A percentile compares a stretch with the other conserved stretches of the same genome.
Conservation (phyloP, 768 basidiomycete genomes). For the Tulasnella sp. region DNA sequence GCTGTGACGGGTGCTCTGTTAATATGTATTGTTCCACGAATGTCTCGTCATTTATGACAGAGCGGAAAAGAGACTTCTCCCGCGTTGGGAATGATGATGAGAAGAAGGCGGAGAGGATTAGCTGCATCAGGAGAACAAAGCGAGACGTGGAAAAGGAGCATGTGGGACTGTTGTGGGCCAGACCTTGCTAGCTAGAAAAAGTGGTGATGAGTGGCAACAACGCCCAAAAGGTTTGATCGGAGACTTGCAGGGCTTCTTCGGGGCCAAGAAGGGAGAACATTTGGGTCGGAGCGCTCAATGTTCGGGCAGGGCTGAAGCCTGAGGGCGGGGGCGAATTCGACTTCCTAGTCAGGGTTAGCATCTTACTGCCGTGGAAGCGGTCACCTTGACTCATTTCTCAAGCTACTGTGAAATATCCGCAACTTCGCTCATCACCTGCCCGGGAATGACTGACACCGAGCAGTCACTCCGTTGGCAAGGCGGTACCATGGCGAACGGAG, state of each 20-base stretch:
- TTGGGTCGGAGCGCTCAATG: not conserved
- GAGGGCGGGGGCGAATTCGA: slow-evolving; percentile 4
- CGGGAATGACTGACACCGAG: not conserved
- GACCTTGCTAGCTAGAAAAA: not conserved
- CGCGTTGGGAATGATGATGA: not conserved
- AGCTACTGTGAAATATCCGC: not conserved
- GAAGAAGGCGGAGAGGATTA: not conserved
- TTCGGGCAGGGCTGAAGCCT: not conserved
- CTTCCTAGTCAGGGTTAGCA: not conserved
- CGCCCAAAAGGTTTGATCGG: not conserved
- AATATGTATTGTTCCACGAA: not conserved
- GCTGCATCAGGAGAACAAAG: not conserved
- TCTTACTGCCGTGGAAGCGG: not conserved
- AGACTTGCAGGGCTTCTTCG: not conserved
- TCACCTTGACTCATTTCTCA: not conserved
- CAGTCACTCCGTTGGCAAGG: not conserved
- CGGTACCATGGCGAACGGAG: not conserved
- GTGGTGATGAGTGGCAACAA: not conserved
- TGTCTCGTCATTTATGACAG: not conserved
- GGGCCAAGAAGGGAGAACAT: not conserved
- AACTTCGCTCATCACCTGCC: not conserved
- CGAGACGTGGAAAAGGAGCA: not conserved
- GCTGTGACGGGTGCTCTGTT: not conserved
- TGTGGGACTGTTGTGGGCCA: not conserved
- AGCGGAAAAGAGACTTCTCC: not conserved